Evolutionary conservation across 768 basidiomycete genomes (phyloP).

Genomic region (Gyrodon lividus): DNA sequence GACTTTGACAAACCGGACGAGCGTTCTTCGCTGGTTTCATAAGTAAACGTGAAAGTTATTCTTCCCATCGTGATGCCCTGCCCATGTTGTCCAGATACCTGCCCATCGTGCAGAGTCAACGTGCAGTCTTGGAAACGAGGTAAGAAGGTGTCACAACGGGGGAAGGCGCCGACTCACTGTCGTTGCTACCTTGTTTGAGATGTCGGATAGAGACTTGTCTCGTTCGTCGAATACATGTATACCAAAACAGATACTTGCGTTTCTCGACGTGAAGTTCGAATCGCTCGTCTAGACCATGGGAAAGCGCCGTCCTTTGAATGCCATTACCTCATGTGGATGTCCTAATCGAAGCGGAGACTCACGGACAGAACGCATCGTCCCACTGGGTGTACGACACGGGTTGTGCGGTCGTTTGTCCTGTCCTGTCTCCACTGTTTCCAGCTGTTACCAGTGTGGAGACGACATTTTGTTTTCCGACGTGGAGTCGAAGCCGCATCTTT

Average conservation of each 20-base stretch:
- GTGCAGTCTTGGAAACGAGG: not conserved
- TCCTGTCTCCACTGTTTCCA: constrained; percentile 1
- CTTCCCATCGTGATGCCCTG: not conserved
- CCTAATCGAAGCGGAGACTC: not conserved
- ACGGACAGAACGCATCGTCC: constrained; percentile 16
- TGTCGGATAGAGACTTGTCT: constrained; percentile 1
- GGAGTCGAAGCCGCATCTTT: constrained; percentile 24
- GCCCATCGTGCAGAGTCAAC: not conserved
- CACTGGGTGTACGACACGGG: constrained; percentile 4
- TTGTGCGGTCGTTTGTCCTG: not conserved
- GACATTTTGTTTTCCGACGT: constrained; percentile 2
- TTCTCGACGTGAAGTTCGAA: constrained; percentile 21
- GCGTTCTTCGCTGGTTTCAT: not conserved
- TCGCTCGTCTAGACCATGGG: constrained; percentile 22
- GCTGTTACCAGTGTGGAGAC: constrained; percentile 17
- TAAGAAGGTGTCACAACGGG: not conserved
- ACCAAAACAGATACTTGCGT: constrained; percentile 15
- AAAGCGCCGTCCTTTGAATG: constrained; percentile 11
- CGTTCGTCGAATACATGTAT: constrained; percentile 28
- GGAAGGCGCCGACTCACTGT: not conserved
- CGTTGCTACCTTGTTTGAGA: not conserved
- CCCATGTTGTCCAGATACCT: not conserved
- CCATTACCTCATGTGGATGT: not conserved
- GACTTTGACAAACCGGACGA: not conserved
- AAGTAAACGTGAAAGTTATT: not conserved